A percentile compares a stretch with the other conserved stretches of the same genome.
Evolutionary conservation across 257 asterid genomes (phyloP).

Genomic region (Plantago elongata): DNA sequence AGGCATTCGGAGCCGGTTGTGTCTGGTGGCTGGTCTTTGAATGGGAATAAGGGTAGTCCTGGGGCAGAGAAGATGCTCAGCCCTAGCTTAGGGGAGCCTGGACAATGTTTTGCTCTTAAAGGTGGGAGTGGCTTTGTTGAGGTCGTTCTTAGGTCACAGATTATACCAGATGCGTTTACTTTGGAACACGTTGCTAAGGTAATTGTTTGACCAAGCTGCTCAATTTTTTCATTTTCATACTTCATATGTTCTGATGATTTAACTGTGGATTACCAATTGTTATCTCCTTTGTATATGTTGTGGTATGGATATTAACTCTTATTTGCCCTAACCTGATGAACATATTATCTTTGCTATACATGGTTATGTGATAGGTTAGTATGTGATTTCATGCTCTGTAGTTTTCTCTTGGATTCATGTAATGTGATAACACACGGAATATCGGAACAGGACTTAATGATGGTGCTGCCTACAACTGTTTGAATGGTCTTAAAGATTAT

Average conservation of each 20-base stretch:
- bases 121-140: conserved; percentile 67
- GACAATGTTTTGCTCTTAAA: conserved; percentile 78
- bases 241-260: conserved; percentile 1
- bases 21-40: conserved; percentile 23
- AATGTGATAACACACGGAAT: neutral
- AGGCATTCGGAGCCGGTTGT: conserved; percentile 63
- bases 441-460: neutral
- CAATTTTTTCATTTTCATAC: neutral
- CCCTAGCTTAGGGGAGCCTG: conserved; percentile 99
- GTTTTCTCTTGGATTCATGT: too few relatives aligned
- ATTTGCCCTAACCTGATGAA: too few relatives aligned
- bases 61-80: conserved; percentile 63
- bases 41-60: conserved; percentile 20
- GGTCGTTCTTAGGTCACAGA: conserved; percentile 59
- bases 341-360: too few relatives aligned
- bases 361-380: too few relatives aligned
- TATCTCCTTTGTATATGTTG: too few relatives aligned
- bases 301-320: too few relatives aligned
- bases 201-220: conserved; percentile 5
- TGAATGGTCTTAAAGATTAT: neutral
- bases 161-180: conserved; percentile 75
- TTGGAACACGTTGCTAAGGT: conserved; percentile 88
- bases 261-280: conserved; percentile 1
- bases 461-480: neutral
- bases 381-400: too few relatives aligned